Evolutionary conservation across 192 early-diverging fungal genomes (phyloP).

Genomic region (Rhizoclosmatium globosum): DNA sequence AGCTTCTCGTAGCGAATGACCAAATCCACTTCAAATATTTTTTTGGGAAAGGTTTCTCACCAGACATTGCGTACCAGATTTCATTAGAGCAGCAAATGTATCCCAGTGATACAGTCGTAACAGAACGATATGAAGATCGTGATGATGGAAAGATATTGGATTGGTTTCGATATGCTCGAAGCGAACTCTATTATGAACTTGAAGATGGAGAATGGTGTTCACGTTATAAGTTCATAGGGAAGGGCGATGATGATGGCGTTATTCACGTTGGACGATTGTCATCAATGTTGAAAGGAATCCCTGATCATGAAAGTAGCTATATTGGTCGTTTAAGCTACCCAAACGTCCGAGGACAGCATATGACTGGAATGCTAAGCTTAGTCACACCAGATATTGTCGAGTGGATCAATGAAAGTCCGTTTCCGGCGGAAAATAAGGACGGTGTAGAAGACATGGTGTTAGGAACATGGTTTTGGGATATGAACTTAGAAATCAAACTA

Average conservation of each 20-base stretch:
- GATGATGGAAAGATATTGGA: slow-evolving; percentile 27
- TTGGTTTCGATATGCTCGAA: slow-evolving; percentile 6
- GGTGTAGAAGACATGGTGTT: slow-evolving; percentile 15
- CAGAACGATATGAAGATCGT: slow-evolving; percentile 9
- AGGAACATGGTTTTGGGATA: slow-evolving; percentile 11
- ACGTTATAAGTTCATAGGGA: slow-evolving; percentile 15
- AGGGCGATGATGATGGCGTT: slow-evolving; percentile 22
- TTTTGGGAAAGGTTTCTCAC: neutral
- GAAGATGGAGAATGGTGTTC: neutral
- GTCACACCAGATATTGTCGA: slow-evolving; percentile 15
- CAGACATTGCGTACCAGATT: neutral
- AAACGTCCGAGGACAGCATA: neutral
- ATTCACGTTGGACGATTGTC: slow-evolving; percentile 12
- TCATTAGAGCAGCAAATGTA: neutral
- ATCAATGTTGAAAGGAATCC: neutral
- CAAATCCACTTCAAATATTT: slow-evolving; percentile 10
- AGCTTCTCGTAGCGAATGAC: neutral
- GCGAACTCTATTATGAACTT: neutral
- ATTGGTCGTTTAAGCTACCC: neutral
- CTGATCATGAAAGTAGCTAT: neutral
- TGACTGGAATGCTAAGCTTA: slow-evolving; percentile 11
- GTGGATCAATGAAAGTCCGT: neutral
- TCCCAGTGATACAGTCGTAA: neutral
- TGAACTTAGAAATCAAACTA: neutral
- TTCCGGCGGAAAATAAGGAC: neutral